phyloP scores from a whole-genome alignment of 1,284 basidiomycete genomes.

The Ganoderma leucocontextum region DNA sequence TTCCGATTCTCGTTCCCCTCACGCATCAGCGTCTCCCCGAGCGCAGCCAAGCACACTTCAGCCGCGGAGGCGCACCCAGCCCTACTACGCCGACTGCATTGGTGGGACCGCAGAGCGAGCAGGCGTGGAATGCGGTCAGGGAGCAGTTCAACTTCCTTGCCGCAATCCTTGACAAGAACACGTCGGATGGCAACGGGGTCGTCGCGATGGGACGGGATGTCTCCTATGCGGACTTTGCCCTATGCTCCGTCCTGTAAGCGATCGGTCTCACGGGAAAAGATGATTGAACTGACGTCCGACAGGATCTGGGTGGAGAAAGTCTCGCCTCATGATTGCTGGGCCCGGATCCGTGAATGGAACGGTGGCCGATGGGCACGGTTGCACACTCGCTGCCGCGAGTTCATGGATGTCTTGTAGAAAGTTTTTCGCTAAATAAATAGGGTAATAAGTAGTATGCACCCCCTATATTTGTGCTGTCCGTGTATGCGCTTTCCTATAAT shows the following conservation, averaged over 20 bases:
- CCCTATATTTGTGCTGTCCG: neutral
- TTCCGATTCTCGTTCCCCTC: constrained; percentile 74
- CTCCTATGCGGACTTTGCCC: constrained; percentile 74
- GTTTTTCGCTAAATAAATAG: neutral
- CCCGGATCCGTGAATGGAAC: constrained; percentile 66
- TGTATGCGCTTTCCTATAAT: neutral
- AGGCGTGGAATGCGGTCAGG: constrained; percentile 67
- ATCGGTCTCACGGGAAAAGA: neutral
- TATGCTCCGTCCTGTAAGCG: constrained; percentile 55
- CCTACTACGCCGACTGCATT: constrained; percentile 40
- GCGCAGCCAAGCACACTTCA: constrained; percentile 62
- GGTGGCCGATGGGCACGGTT: constrained; percentile 65
- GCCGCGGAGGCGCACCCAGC: constrained; percentile 30
- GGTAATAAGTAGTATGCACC: constrained; percentile 9
- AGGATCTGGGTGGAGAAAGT: constrained; percentile 70
- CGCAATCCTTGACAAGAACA: constrained; percentile 69
- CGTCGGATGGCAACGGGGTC: constrained; percentile 61
- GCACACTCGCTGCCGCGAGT: constrained; percentile 62
- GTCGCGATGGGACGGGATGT: constrained; percentile 71
- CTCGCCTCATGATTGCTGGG: constrained; percentile 71
- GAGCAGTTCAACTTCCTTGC: constrained; percentile 73
- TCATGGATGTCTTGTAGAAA: constrained; percentile 60
- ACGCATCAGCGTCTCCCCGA: constrained; percentile 67
- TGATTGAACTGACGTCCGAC: neutral
- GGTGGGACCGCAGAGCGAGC: constrained; percentile 59